Percentiles rank a stretch among this genome's conserved stretches.
Conservation (phyloP, 2,329 filamentous ascomycete genomes). For the Malbranchea zuffiana region DNA sequence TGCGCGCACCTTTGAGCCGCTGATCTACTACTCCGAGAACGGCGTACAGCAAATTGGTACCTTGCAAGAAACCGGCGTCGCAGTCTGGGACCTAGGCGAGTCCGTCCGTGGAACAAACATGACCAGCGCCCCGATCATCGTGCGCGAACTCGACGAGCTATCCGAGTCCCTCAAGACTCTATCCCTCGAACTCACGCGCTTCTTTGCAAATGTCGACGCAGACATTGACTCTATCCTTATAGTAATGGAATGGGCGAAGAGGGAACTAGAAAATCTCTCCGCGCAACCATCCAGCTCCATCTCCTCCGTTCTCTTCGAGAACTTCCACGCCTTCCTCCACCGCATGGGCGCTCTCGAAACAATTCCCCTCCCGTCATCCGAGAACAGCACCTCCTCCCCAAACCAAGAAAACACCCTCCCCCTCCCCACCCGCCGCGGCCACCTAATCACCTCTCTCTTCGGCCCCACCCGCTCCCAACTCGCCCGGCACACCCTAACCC, state of each 20-base stretch:
- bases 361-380: constrained; percentile 15
- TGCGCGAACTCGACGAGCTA: constrained; percentile 71
- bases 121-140: constrained; percentile 78
- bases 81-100: constrained; percentile 90
- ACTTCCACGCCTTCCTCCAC: constrained; percentile 67
- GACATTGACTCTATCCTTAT: constrained; percentile 88
- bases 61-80: constrained; percentile 80
- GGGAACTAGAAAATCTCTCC: constrained; percentile 64
- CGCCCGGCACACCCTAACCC: constrained; percentile 67
- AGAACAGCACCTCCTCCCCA: constrained; percentile 3
- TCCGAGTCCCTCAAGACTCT: constrained; percentile 77
- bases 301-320: constrained; percentile 62
- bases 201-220: constrained; percentile 86
- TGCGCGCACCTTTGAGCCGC: constrained; percentile 81
- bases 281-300: constrained; percentile 52
- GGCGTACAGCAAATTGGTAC: constrained; percentile 77
- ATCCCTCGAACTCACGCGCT: constrained; percentile 74
- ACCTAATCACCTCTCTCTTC: constrained; percentile 60
- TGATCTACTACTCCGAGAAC: constrained; percentile 90
- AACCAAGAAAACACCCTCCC: constrained; percentile 10
- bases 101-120: constrained; percentile 82
- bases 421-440: constrained; percentile 56
- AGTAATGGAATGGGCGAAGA: constrained; percentile 91
- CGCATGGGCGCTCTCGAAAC: constrained; percentile 37
- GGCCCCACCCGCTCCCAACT: constrained; percentile 71